Base-by-base conservation (phyloP, 495 filamentous ascomycete species). In the Penicillium macrosclerotiorum region DNA sequence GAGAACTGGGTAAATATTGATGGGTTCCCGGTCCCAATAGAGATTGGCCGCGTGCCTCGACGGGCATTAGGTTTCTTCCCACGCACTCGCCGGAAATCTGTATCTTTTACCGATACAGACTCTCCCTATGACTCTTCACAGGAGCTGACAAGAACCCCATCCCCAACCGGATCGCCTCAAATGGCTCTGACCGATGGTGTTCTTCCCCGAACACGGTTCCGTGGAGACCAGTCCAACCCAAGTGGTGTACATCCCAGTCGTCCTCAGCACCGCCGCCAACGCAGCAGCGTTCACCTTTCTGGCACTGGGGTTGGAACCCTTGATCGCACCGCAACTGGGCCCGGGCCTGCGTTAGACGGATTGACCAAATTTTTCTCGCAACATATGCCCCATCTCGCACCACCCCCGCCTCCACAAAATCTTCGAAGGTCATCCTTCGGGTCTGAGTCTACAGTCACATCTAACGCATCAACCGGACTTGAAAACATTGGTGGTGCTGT, bases 61-160 rank as follows among this genome's bases (percentile, higher is more conserved):
- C 81, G 83, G 65, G 77, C 85, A 3, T 72, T 96, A 16, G 93
- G 92, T 20, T 96, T 90, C 66, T 97, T 96, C 58, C 92, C 93
- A 1, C 89, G 89, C 11, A 81, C 89, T 2, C 79, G 93, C 55
- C 88, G 90, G 75, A 96, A 95, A 77, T 83, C 76, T 6, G 67
- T 79, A 8, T 69, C 68, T 14, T 73, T 71, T 39, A 78, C 77
- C 4, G 76, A 66, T 59, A 60, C 52, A 60, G 73, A 54, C 52
- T 59, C 37, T 47, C 39, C 39, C 22, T 53, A 50, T 56, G 52
- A n/a, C 63, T 71, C 58, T 49, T 63, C 71, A 57, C 26, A 62
- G 54, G 38, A 70, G 46, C 45, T 45, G 42, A 47, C 70, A 52
- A 42, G 71, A 64, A 44, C 68, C 27, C 25, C 74, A 31, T 55